Evolutionary conservation across 257 asterid genomes (phyloP), one percentile per base, ranked within the genome.

Genomic region (Capsicum rhomboideum): DNA sequence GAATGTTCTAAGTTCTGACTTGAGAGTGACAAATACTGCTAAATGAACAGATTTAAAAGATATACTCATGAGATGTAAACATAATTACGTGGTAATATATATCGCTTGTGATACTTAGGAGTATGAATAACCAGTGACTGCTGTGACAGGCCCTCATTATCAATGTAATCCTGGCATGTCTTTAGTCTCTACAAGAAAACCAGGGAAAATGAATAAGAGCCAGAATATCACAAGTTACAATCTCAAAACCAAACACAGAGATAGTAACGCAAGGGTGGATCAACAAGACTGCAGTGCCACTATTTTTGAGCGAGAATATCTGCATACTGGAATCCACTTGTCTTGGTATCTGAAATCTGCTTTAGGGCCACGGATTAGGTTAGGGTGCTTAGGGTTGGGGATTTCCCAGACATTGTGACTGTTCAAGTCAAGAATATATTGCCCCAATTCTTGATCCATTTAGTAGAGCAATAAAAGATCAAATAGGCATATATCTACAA

Each of bases 91-190:
- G 99, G 99, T 89, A 97, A 90, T 84, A 94, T 93, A 87, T 93
- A 97, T 85, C 97, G 78, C 28, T 68, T 68, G 78, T 68, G 78
- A 34, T 68, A 91, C 86, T 91, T 91, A 18, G 99, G 99, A 82
- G 98, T 93, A 88, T 91, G 90, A 67, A 97, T 95, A 88, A 89
- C 90, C 89, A 94, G 86, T 50, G 97, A 94, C 86, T 97, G 99
- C 90, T 97, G 99, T 14, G 97, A 95, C 80, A 91, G 80, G 78
- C 99, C 99, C 90, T 95, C 97, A 1, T 93, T 90, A 59, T 93
- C 97, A 58, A 95, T 92, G 89, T 93, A 93, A 84, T 93, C 95
- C 79, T 90, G 93, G 91, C 98, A 97, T 55, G 97, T 91, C 63
- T 93, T 89, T 82, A 97, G 84, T 86, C 99, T 94, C 99, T 97